Conservation (phyloP, 163 green algal species). For the Coccomyxa subellipsoidea region DNA sequence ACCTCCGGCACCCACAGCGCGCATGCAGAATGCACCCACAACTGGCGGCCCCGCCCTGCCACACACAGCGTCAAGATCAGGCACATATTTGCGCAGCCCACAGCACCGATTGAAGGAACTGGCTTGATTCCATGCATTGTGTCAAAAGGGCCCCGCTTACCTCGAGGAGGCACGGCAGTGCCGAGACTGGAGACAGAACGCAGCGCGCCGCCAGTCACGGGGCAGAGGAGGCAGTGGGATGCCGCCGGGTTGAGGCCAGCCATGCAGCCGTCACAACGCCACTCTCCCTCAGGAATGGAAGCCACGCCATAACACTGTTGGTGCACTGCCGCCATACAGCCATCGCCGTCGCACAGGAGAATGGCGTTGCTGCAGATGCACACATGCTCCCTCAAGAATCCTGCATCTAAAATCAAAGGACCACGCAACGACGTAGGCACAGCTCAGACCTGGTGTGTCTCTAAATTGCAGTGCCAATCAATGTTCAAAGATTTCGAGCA, state of each 20-base stretch:
- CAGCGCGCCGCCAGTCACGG: not conserved
- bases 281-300: not conserved
- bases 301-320: slow-evolving; percentile 40
- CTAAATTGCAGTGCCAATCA: not conserved
- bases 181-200: not conserved
- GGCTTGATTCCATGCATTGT: too few species aligned
- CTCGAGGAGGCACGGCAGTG: not conserved
- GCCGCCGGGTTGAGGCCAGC: not conserved
- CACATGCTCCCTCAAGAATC: not conserved
- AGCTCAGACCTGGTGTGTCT: too few species aligned
- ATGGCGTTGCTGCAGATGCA: slow-evolving; percentile 35
- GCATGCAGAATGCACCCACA: not conserved
- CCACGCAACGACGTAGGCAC: too few species aligned
- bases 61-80: too few species aligned
- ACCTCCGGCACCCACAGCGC: not conserved
- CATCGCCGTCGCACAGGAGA: slow-evolving; percentile 40
- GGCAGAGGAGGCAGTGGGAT: not conserved
- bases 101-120: too few species aligned
- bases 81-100: too few species aligned
- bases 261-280: not conserved
- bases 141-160: not conserved
- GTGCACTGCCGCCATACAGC: slow-evolving; percentile 37
- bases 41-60: too few species aligned
- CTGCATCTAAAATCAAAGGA: too few species aligned
- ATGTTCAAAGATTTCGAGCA: not conserved